Percentiles rank a stretch among this genome's conserved stretches.
These are phyloP conservation scores for Lepidium aucheri DNA, from an alignment of 345 rosid species.

Conservation along the genomic window DNA sequence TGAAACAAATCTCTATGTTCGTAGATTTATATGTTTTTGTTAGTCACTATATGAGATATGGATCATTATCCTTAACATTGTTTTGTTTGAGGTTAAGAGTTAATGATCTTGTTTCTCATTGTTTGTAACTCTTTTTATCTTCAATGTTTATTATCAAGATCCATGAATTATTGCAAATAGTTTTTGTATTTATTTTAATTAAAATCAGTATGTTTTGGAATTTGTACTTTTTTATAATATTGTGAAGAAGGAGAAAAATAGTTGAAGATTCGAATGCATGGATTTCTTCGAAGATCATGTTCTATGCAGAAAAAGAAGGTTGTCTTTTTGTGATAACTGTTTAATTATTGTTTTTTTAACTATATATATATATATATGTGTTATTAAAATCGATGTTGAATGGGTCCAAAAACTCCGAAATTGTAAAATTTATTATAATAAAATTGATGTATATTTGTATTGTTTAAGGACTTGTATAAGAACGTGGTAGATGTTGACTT, in stretches of 20 bases:
- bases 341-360: background rate
- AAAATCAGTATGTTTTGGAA: slow-evolving; percentile 10
- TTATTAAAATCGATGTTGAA: background rate
- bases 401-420: background rate
- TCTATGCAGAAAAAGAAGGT: slow-evolving; percentile 30
- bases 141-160: slow-evolving; percentile 11
- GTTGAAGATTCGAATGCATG: slow-evolving; percentile 31
- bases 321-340: slow-evolving; percentile 18
- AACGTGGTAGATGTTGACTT: slow-evolving; percentile 20
- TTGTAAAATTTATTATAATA: background rate
- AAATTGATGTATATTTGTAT: background rate
- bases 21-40: slow-evolving; percentile 1
- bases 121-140: slow-evolving; percentile 24
- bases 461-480: background rate
- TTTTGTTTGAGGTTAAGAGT: slow-evolving; percentile 37
- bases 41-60: slow-evolving; percentile 14
- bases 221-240: background rate
- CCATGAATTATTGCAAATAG: slow-evolving; percentile 21
- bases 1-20: background rate
- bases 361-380: too few species aligned
- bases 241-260: background rate
- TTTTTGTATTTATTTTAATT: slow-evolving; percentile 15
- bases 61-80: slow-evolving; percentile 46
- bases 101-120: slow-evolving; percentile 53
- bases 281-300: slow-evolving; percentile 26